Percentiles rank a stretch among this genome's conserved stretches.
phyloP scores from a whole-genome alignment of 192 early-diverging fungal genomes.

The Backusella westeae region DNA sequence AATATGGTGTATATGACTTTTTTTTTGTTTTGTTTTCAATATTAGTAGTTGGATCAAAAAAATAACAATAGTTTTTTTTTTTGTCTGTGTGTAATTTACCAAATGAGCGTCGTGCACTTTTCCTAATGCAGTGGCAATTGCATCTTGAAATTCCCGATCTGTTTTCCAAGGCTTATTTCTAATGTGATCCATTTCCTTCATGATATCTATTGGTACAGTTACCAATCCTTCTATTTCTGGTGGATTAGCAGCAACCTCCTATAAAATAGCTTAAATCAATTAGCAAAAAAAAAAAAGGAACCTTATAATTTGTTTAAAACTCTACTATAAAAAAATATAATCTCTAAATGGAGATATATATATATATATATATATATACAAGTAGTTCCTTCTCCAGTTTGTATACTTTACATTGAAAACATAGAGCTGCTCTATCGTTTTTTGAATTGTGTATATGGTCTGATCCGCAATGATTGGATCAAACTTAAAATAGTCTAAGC shows the following conservation, averaged over 20 bases:
- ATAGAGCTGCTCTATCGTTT: slow-evolving; percentile 22
- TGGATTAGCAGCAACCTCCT: slow-evolving; percentile 30
- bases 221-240: slow-evolving; percentile 27
- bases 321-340: slow-evolving; percentile 1
- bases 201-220: slow-evolving; percentile 29
- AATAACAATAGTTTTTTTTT: background rate
- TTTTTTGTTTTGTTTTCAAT: background rate
- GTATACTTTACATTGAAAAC: slow-evolving; percentile 27
- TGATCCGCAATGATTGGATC: slow-evolving; percentile 18
- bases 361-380: background rate
- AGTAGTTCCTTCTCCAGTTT: background rate
- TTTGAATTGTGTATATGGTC: slow-evolving; percentile 27
- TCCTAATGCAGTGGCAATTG: slow-evolving; percentile 25
- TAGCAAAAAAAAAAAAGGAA: background rate
- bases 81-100: slow-evolving; percentile 13
- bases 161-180: slow-evolving; percentile 24
- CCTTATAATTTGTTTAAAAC: background rate
- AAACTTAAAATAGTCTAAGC: slow-evolving; percentile 28
- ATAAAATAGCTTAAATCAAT: background rate
- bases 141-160: slow-evolving; percentile 33
- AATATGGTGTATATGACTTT: slow-evolving; percentile 28
- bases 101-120: slow-evolving; percentile 36
- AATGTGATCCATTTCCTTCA: slow-evolving; percentile 19
- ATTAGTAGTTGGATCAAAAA: background rate
- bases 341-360: background rate